These are phyloP conservation scores for Globisporangium acanthophoron DNA, from an alignment of 352 stramenopile species.

Conservation along the genomic window DNA sequence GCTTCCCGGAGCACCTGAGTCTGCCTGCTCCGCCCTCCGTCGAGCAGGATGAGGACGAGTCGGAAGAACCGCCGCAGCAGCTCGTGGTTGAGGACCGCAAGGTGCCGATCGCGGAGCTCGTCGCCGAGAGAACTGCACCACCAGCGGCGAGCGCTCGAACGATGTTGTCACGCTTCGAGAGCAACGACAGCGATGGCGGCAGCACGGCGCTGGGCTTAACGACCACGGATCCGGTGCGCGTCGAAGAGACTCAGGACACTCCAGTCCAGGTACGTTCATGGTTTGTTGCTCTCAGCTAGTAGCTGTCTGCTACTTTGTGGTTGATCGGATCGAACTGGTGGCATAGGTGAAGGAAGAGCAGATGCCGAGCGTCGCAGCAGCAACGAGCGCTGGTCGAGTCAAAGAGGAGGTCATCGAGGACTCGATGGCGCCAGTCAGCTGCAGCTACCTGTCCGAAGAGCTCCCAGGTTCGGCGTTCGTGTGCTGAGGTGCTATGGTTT, in stretches of 20 bases:
- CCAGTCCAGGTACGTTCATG: too few relatives aligned
- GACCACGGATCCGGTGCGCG: too few relatives aligned
- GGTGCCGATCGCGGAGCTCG: neutral
- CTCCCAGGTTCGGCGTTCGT: neutral
- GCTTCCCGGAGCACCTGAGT: conserved; percentile 69
- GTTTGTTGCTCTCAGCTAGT: too few relatives aligned
- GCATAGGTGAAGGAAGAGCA: conserved; percentile 1
- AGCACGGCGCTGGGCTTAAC: too few relatives aligned
- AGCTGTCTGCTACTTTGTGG: too few relatives aligned
- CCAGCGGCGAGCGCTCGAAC: too few relatives aligned
- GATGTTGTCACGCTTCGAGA: too few relatives aligned
- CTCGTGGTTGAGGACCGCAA: neutral
- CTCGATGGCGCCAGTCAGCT: neutral
- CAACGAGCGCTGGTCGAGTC: too few relatives aligned
- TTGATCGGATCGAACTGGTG: too few relatives aligned
- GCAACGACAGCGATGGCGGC: too few relatives aligned
- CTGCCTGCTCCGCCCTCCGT: conserved; percentile 18
- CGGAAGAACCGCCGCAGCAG: neutral
- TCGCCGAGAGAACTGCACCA: neutral
- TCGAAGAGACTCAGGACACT: too few relatives aligned
- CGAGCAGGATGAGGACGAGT: conserved; percentile 16
- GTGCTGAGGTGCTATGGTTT: neutral
- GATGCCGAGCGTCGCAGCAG: neutral
- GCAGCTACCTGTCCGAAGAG: too few relatives aligned
- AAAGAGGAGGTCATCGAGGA: conserved; percentile 6